These are phyloP conservation scores for Ascobolus immersus DNA, from an alignment of 495 filamentous ascomycete species.

Conservation along the genomic window DNA sequence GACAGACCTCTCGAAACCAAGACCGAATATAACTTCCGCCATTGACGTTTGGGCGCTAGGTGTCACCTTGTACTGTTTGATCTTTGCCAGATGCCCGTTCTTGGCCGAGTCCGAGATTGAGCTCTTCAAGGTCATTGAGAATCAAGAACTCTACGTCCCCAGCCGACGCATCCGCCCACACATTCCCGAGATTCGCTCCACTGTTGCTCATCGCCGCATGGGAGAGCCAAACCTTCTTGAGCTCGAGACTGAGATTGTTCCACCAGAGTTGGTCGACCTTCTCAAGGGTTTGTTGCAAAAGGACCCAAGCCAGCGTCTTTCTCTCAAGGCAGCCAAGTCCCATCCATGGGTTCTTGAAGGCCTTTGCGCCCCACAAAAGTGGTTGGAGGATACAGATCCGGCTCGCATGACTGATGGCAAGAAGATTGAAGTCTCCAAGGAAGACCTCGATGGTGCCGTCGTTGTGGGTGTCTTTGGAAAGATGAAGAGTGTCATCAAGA, in stretches of 20 bases:
- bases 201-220: slow-evolving; percentile 18
- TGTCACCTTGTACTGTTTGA: slow-evolving; percentile 81
- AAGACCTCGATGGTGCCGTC: slow-evolving; percentile 74
- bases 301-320: slow-evolving; percentile 67
- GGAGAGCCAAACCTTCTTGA: slow-evolving; percentile 26
- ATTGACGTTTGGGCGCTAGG: slow-evolving; percentile 97
- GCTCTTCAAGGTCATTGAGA: slow-evolving; percentile 73
- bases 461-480: too few relatives aligned
- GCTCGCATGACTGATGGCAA: slow-evolving; percentile 53
- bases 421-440: slow-evolving; percentile 74
- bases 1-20: slow-evolving; percentile 17
- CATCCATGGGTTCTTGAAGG: slow-evolving; percentile 86
- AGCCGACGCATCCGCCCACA: slow-evolving; percentile 38
- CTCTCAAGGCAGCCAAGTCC: slow-evolving; percentile 73
- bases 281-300: slow-evolving; percentile 62
- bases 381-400: slow-evolving; percentile 88
- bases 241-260: slow-evolving; percentile 62
- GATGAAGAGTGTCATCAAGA: too few relatives aligned
- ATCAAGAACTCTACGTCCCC: slow-evolving; percentile 72
- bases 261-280: slow-evolving; percentile 56
- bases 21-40: slow-evolving; percentile 32
- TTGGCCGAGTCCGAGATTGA: slow-evolving; percentile 70
- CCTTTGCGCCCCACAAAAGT: slow-evolving; percentile 43
- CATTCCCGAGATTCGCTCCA: slow-evolving; percentile 23
- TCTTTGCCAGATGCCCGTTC: slow-evolving; percentile 83